These are phyloP conservation scores for Colletotrichum ledebouriae DNA, from an alignment of 2,329 filamentous ascomycete species.

Conservation along the genomic window DNA sequence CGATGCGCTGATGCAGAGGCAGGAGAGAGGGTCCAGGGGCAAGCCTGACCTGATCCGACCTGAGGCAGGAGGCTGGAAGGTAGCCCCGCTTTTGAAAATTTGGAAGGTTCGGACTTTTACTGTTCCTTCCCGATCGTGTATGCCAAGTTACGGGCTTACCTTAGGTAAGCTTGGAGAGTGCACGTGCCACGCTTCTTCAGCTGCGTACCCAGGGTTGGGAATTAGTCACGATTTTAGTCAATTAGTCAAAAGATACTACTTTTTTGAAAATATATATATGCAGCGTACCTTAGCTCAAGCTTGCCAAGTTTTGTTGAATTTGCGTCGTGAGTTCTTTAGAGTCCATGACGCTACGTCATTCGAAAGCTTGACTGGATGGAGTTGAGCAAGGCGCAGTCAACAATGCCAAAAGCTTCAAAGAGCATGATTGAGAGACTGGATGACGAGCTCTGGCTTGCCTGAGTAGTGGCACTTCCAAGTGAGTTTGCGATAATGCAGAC, in stretches of 20 bases:
- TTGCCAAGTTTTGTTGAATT: not conserved
- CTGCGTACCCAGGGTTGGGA: no score
- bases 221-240: no score
- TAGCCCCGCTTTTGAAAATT: slow-evolving; percentile 20
- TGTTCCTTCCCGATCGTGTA: not conserved
- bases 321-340: no score
- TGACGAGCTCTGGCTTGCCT: slow-evolving; percentile 1
- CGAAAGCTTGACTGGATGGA: not conserved
- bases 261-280: no score
- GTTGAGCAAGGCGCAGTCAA: slow-evolving; percentile 1
- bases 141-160: no score
- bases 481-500: slow-evolving; percentile 27
- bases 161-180: not conserved
- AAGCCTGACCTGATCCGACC: slow-evolving; percentile 1
- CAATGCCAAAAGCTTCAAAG: no score
- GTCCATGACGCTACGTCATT: not conserved
- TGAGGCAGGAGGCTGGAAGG: slow-evolving; percentile 9
- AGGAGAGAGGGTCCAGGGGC: slow-evolving; percentile 4
- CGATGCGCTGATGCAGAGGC: slow-evolving; percentile 14
- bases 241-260: no score
- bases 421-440: not conserved
- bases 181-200: slow-evolving; percentile 12
- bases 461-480: not conserved
- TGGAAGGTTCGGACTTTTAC: not conserved
- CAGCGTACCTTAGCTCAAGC: no score